phyloP scores from a whole-genome alignment of 495 filamentous ascomycete genomes.

The Penicillium arizonense region DNA sequence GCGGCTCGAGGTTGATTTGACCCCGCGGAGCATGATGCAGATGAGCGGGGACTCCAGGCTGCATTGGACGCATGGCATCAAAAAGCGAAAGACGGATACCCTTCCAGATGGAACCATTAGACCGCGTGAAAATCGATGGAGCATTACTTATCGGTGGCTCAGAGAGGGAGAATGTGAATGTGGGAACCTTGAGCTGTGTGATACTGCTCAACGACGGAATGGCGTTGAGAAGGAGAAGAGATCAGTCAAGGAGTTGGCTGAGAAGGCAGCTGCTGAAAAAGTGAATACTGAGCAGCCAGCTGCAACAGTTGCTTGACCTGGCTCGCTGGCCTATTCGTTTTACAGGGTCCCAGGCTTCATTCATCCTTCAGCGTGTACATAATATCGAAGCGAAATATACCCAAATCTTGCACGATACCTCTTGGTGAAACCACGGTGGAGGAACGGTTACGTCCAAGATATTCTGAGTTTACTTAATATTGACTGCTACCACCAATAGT shows the following conservation, averaged over 20 bases:
- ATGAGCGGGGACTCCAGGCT: constrained; percentile 34
- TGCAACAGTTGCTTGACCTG: no score
- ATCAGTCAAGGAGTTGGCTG: constrained; percentile 24
- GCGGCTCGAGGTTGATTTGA: constrained; percentile 33
- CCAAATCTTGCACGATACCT: neutral
- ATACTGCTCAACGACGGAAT: constrained; percentile 33
- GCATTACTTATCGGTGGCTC: constrained; percentile 42
- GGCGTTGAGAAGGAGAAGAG: constrained; percentile 41
- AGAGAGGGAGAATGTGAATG: constrained; percentile 39
- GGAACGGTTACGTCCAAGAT: no score
- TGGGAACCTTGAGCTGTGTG: constrained; percentile 36
- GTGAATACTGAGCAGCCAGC: no score
- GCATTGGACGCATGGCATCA: constrained; percentile 45
- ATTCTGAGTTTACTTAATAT: no score
- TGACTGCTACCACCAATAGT: no score
- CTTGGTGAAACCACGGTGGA: no score
- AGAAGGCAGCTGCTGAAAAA: neutral
- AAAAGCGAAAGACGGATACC: constrained; percentile 39
- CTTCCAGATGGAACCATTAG: constrained; percentile 32
- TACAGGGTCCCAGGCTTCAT: neutral
- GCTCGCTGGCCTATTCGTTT: neutral
- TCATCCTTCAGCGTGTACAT: neutral
- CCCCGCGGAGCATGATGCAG: constrained; percentile 38
- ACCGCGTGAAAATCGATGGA: constrained; percentile 33
- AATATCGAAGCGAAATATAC: constrained; percentile 7